phyloP scores from a whole-genome alignment of 2,329 filamentous ascomycete genomes.

The Colletotrichum falcatum region DNA sequence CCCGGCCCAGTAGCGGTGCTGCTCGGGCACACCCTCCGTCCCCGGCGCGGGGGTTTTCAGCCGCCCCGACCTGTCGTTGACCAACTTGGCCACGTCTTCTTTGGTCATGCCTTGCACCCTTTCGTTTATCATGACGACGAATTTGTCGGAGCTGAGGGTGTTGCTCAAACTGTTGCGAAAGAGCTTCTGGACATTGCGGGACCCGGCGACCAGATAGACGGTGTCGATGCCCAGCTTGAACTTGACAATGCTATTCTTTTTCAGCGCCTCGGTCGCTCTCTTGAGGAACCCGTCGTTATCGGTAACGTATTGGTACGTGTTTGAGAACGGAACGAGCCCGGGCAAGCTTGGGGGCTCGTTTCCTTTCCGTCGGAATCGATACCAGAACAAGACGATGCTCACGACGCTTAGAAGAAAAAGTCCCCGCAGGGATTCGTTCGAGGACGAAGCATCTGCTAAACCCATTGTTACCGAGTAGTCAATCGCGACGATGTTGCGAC shows the following conservation, averaged over 20 bases:
- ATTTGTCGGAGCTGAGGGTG: constrained; percentile 38
- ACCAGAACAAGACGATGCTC: neutral
- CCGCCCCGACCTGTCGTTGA: constrained; percentile 41
- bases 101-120: constrained; percentile 18
- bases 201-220: constrained; percentile 34
- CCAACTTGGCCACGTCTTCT: constrained; percentile 36
- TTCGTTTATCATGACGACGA: constrained; percentile 29
- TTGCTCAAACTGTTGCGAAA: constrained; percentile 33
- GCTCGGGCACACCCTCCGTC: constrained; percentile 30
- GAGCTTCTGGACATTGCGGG: constrained; percentile 29
- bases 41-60: constrained; percentile 36
- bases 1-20: constrained; percentile 44
- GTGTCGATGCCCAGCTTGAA: constrained; percentile 32
- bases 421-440: neutral
- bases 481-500: neutral
- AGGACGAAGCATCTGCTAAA: neutral
- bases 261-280: constrained; percentile 8
- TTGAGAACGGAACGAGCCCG: constrained; percentile 36
- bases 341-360: constrained; percentile 5
- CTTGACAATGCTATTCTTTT: constrained; percentile 10
- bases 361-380: neutral
- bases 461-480: neutral
- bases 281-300: constrained; percentile 40
- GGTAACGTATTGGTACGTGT: constrained; percentile 39
- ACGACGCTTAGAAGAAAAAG: neutral